Base-by-base conservation (phyloP, 257 asterid species). In the Striga asiatica region DNA sequence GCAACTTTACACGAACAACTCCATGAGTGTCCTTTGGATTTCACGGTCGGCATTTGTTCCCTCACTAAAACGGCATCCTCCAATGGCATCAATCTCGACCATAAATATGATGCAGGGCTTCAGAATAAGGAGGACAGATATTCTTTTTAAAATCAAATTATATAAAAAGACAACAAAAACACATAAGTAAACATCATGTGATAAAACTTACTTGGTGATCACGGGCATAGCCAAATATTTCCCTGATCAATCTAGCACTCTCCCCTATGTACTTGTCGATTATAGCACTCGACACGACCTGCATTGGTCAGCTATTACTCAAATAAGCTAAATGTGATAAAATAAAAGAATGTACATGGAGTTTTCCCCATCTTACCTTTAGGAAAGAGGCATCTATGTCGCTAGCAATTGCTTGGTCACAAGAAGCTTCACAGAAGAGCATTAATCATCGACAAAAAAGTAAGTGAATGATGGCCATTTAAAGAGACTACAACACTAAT, bases 1-100 rank as follows among this genome's bases (percentile, higher is more conserved):
- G n/a, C n/a, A n/a, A n/a, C n/a, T n/a, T n/a, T n/a, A n/a, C n/a
- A n/a, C n/a, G n/a, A n/a, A n/a, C 71, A 89, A 65, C 74, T 89
- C 98, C 98, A 91, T 84, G 43, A 91, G 88, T 2, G 98, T 91
- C 74, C 98, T 81, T 56, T 91, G 98, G 64, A 91, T 91, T 72
- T 91, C 98, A 67, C 96, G 94, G 63, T 91, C 96, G 48, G 95
- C 98, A 75, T 96, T 91, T 12, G 98, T 91, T 68, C 98, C 98
- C 72, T 87, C 98, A 22, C 96, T 91, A 69, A 91, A 91, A 58
- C 95, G 93, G 12, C 95, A 85, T 10, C 98, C 98, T 60, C 96
- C 95, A 60, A 86, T 86, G 54, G 96, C 98, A 74, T 91, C 96
- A 42, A 91, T 91, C 82, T 91, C 96, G 62, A 86, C 98, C 98